Evolutionary conservation across 352 stramenopile species (phyloP).

Genomic region (Phytophthora multivora): DNA sequence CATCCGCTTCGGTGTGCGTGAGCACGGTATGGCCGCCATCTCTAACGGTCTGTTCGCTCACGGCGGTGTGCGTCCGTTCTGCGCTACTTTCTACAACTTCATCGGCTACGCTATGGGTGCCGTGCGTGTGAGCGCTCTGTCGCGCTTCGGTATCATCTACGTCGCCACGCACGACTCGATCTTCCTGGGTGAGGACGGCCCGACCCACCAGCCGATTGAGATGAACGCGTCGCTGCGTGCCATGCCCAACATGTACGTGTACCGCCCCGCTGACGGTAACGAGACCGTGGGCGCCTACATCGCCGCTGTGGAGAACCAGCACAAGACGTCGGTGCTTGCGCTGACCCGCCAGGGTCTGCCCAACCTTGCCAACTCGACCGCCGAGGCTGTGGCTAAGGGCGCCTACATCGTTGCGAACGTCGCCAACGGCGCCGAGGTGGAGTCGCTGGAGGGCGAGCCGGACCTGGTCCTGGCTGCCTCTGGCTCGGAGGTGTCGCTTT

Average conservation of each 20-base stretch:
- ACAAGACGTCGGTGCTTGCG: constrained; percentile 94
- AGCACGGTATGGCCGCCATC: constrained; percentile 99
- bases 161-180: constrained; percentile 99
- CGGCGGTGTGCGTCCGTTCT: constrained; percentile 96
- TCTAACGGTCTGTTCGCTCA: constrained; percentile 99
- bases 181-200: constrained; percentile 98
- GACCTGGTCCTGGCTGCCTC: constrained; percentile 94
- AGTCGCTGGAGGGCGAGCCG: constrained; percentile 68
- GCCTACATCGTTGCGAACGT: constrained; percentile 84
- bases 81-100: constrained; percentile 99
- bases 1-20: constrained; percentile 98
- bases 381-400: constrained; percentile 92
- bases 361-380: constrained; percentile 89
- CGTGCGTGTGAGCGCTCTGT: constrained; percentile 95
- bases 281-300: constrained; percentile 98
- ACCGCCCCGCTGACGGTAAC: constrained; percentile 97
- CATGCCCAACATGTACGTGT: constrained; percentile 99
- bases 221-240: constrained; percentile 95
- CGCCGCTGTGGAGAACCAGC: constrained; percentile 75
- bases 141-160: constrained; percentile 97
- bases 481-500: constrained; percentile 96
- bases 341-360: constrained; percentile 92
- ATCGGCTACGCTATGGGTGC: constrained; percentile 97
- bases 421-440: constrained; percentile 81
- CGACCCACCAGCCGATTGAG: constrained; percentile 99